Evolutionary conservation across 306 rosid genomes (phyloP).

Genomic region (Inga laurina): DNA sequence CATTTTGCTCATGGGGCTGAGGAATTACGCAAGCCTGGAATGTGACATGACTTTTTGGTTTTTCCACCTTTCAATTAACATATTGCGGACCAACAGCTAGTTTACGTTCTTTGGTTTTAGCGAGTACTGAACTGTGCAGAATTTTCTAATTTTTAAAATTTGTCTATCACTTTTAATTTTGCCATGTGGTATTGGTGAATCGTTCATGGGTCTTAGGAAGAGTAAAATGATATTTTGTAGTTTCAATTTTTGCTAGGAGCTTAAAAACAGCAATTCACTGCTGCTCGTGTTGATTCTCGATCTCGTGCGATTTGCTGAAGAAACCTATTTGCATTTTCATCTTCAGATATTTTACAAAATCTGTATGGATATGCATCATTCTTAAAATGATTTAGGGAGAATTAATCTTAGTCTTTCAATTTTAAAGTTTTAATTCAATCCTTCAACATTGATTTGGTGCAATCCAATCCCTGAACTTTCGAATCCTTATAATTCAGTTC

Average conservation of each 20-base stretch:
- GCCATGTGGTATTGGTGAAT: neutral
- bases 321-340: neutral
- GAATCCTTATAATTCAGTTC: no score
- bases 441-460: no score
- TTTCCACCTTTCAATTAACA: neutral
- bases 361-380: neutral
- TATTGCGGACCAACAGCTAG: neutral
- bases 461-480: no score
- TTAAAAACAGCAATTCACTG: neutral
- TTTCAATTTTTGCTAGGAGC: neutral
- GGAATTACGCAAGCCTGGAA: conserved; percentile 55
- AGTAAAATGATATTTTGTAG: neutral
- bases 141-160: neutral
- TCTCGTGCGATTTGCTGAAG: neutral
- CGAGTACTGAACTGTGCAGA: neutral
- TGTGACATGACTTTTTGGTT: conserved; percentile 14
- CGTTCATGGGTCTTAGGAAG: neutral
- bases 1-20: conserved; percentile 72
- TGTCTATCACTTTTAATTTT: neutral
- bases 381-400: no score
- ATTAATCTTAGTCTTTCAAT: no score
- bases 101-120: neutral
- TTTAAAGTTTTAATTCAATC: no score
- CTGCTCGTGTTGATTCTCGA: neutral
- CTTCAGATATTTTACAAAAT: no score